phyloP scores from a whole-genome alignment of 2,329 filamentous ascomycete species.

The Pyrenochaeta sp. region DNA sequence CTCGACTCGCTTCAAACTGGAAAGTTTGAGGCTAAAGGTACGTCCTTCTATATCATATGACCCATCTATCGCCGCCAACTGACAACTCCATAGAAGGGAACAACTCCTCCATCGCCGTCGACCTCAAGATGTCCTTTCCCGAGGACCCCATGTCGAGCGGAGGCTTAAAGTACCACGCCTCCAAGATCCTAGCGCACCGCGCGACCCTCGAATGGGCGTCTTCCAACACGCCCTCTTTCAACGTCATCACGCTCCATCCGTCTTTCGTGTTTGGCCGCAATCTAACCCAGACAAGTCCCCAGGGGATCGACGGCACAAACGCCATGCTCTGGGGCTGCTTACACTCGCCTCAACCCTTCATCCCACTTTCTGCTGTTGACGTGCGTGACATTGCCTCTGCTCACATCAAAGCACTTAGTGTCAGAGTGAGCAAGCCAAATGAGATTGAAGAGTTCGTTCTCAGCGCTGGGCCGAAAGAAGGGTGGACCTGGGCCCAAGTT shows the following conservation, averaged over 20 bases:
- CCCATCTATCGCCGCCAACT: background rate
- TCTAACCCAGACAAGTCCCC: constrained; percentile 20
- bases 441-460: too few species aligned
- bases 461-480: constrained; percentile 5
- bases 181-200: constrained; percentile 38
- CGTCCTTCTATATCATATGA: background rate
- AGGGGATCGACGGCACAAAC: constrained; percentile 26
- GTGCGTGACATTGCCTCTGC: constrained; percentile 35
- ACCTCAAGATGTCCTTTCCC: constrained; percentile 15
- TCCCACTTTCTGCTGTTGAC: constrained; percentile 24
- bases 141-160: constrained; percentile 5
- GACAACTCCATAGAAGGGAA: too few species aligned
- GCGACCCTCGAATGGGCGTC: constrained; percentile 27
- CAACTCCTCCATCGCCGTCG: constrained; percentile 14
- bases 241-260: constrained; percentile 33
- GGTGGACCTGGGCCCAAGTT: constrained; percentile 22
- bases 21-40: constrained; percentile 9
- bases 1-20: constrained; percentile 4
- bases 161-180: constrained; percentile 23
- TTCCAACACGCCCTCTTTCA: constrained; percentile 26
- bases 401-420: constrained; percentile 26
- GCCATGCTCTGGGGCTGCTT: constrained; percentile 20
- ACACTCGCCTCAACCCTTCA: constrained; percentile 12
- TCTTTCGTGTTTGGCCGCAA: constrained; percentile 32
- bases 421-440: too few species aligned